Base-by-base conservation (phyloP, 495 filamentous ascomycete species). In the Daldinia bambusicola region DNA sequence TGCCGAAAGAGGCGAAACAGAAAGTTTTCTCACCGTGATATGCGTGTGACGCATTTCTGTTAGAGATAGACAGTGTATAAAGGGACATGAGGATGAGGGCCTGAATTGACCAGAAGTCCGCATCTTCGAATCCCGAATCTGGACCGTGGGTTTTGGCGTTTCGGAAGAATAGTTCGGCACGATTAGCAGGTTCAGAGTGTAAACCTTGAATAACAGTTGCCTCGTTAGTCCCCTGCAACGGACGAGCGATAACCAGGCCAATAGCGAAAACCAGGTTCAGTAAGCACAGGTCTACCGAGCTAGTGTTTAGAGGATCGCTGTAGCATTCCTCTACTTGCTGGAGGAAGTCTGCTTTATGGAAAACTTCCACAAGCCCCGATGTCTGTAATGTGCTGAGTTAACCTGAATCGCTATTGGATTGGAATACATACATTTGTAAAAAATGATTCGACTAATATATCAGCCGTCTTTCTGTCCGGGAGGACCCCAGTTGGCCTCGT, bases 51-150 rank as follows among this genome's bases (percentile, higher is more conserved):
- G 85, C 82, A 70, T 90, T 89, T 36, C 87, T 77, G 70, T 84
- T 87, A 22, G 86, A 86, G 18, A 86, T 78, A 0, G 82, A 75
- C 16, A 90, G 75, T 84, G 84, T 88, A 66, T 89, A 90, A 2
- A 90, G 64, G 1, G 88, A 79, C 85, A 89, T 89, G 57, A 90
- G 74, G 0, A 85, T 79, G 61, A 90, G 76, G 16, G 87, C 87
- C 63, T 89, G 88, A 55, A 90, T 80, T 22, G 86, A 87, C 87
- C 87, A 89, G 66, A 89, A 86, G 52, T 86, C 84, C 50, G 82
- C 85, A 76, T 90, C 87, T 74, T 90, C 88, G 52, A 89, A 84
- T 12, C 86, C 86, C n/a, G 79, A 78, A 0, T 81, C 76, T 6
- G 87, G 84, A 55, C 89, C 84, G 36, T 78, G 78, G 55, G 79